phyloP scores from a whole-genome alignment of 2,329 filamentous ascomycete genomes.

The Scedosporium apiospermum region DNA sequence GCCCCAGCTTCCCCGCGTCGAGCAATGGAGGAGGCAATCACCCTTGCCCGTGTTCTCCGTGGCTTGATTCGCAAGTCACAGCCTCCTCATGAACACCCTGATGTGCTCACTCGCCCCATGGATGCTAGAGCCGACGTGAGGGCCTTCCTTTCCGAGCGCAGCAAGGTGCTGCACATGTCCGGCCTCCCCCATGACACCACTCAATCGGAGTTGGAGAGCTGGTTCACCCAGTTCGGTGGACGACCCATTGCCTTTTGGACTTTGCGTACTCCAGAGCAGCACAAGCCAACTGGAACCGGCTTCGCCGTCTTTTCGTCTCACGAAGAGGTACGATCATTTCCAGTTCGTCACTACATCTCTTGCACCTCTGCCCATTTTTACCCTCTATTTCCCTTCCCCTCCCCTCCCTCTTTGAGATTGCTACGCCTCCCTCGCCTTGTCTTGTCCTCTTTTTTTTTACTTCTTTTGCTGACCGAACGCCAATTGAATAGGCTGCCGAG shows the following conservation, averaged over 20 bases:
- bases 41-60: constrained; percentile 81
- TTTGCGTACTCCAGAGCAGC: constrained; percentile 90
- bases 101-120: constrained; percentile 91
- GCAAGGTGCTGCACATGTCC: constrained; percentile 97
- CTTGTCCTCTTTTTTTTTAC: background rate
- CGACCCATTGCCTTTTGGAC: constrained; percentile 99
- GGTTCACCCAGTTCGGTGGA: constrained; percentile 98
- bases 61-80: constrained; percentile 95
- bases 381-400: constrained; percentile 6
- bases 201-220: constrained; percentile 96
- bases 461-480: background rate
- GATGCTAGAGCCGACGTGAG: constrained; percentile 93
- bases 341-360: background rate
- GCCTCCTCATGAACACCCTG: constrained; percentile 83
- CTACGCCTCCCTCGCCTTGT: background rate
- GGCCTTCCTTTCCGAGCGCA: constrained; percentile 90
- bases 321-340: constrained; percentile 68
- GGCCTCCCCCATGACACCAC: constrained; percentile 96
- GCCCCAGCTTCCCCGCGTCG: constrained; percentile 91
- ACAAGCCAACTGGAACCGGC: constrained; percentile 97
- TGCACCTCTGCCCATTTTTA: background rate
- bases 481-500: constrained; percentile 70
- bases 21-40: constrained; percentile 96
- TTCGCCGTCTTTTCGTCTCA: constrained; percentile 99
- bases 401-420: background rate